Evolutionary conservation across 768 basidiomycete species (phyloP).

Genomic region (Pluteus cervinus): DNA sequence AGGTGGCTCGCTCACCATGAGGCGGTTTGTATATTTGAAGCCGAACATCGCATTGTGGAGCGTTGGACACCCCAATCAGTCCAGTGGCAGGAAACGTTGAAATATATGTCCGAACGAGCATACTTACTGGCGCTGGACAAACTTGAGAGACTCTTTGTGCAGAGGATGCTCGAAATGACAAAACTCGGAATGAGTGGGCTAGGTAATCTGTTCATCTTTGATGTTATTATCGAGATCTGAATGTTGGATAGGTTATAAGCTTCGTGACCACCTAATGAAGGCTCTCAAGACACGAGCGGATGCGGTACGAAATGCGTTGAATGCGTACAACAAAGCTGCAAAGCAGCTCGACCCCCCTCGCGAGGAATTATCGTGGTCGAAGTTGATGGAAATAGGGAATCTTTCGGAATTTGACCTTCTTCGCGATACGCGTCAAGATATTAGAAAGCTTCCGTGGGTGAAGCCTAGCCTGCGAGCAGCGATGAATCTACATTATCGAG

Average conservation of each 20-base stretch:
- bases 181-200: neutral
- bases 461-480: constrained; percentile 3
- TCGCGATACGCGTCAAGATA: constrained; percentile 7
- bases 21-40: neutral
- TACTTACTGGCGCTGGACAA: neutral
- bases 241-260: neutral
- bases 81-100: neutral
- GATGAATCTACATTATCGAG: constrained; percentile 8
- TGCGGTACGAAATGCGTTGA: neutral
- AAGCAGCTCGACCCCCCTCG: constrained; percentile 4
- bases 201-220: neutral
- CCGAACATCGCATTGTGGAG: neutral
- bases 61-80: neutral
- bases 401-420: constrained; percentile 15
- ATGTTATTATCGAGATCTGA: neutral
- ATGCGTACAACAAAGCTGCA: constrained; percentile 4
- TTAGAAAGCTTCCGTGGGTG: constrained; percentile 6
- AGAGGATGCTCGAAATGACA: neutral
- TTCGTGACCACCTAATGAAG: neutral
- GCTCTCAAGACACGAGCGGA: neutral
- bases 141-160: neutral
- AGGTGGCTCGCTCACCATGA: neutral
- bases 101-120: neutral
- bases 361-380: constrained; percentile 8
- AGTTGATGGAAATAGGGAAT: constrained; percentile 12